Evolutionary conservation across 805 yeast genomes (phyloP), one percentile per base, ranked within the genome.

Genomic region (Candida krabiensis): DNA sequence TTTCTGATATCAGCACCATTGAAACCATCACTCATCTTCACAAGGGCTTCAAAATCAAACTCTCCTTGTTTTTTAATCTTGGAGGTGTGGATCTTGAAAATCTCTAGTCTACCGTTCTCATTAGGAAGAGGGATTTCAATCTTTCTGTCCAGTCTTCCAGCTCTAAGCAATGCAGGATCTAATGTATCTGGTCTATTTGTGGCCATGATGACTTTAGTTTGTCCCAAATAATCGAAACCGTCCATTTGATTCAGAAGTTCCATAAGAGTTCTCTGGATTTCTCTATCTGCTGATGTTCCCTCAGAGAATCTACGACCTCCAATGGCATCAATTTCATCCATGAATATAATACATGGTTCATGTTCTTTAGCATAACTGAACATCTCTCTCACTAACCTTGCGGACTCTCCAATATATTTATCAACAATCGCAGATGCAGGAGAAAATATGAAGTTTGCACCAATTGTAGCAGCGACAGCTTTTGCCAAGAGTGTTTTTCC

Each of bases 281-380:
- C 99, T 66, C 99, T 84, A 68, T 91, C 99, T 3, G 99, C 98
- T 7, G 96, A 86, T 2, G 98, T 91, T 67, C 99, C 99, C 65
- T 91, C 99, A 50, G 91, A 80, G 66, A 91, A 91, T 65, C 99
- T 79, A 56, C 99, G 81, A 34, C 99, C 99, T 60, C 99, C 99
- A 64, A 91, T 91, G 42, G 99, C 99, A 71, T 93, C 99, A 47
- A 91, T 82, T 73, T 91, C 99, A 70, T 91, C 99, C 96, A 91
- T 90, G 62, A 91, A 91, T 40, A 91, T 93, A 60, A 93, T 90
- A 68, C 98, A 91, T 13, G 98, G 98, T 62, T 86, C 98, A 63
- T 91, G 98, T 58, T 91, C 99, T 61, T 81, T 89, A 28, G 98
- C 99, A 67, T 91, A 93, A 36, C 95, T 84, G 67, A 91, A 91